These are phyloP conservation scores for Nymphaea thermarum DNA, from an alignment of 164 flowering plant species.

Conservation along the genomic window DNA sequence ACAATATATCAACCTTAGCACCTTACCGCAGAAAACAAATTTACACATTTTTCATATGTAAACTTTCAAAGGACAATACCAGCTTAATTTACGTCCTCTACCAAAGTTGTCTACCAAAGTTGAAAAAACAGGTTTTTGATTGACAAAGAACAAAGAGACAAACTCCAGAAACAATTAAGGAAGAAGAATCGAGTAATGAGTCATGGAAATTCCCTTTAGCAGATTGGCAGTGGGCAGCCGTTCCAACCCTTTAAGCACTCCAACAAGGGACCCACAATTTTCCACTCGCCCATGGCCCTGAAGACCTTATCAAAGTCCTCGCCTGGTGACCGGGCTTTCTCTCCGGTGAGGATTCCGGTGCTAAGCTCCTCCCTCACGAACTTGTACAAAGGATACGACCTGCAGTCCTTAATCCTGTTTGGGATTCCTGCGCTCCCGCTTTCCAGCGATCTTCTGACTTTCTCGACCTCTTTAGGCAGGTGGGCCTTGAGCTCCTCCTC, in stretches of 20 bases:
- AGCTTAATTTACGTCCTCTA: no score
- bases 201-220: constrained; percentile 7
- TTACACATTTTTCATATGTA: no score
- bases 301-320: constrained; percentile 53
- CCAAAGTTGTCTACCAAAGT: no score
- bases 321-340: constrained; percentile 35
- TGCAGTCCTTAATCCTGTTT: constrained; percentile 42
- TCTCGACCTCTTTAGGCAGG: constrained; percentile 38
- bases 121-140: no score
- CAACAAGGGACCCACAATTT: constrained; percentile 41
- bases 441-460: constrained; percentile 19
- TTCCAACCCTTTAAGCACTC: constrained; percentile 44
- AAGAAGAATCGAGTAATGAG: not conserved
- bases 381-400: constrained; percentile 46
- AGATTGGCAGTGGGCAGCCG: constrained; percentile 47
- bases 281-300: constrained; percentile 34
- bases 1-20: no score
- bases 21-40: no score
- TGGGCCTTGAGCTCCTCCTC: constrained; percentile 34
- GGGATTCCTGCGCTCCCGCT: constrained; percentile 21
- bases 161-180: not conserved
- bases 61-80: no score
- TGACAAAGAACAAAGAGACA: no score
- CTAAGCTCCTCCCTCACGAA: constrained; percentile 43
- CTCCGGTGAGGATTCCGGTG: constrained; percentile 33